Evolutionary conservation across 2,329 filamentous ascomycete genomes (phyloP).

Genomic region (Byssothecium circinans): DNA sequence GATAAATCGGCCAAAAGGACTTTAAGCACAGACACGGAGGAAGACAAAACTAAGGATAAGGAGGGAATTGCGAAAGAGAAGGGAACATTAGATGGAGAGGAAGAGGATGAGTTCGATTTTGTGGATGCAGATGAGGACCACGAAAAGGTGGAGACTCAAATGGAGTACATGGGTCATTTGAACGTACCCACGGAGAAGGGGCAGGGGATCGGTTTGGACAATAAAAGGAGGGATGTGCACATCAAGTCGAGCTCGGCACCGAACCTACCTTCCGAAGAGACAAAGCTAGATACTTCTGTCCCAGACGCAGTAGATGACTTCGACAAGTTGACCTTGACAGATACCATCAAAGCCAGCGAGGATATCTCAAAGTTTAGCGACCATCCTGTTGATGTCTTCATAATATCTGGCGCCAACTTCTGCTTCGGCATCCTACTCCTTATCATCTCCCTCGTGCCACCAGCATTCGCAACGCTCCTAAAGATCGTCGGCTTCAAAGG

Average conservation of each 20-base stretch:
- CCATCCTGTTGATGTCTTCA: slow-evolving; percentile 80
- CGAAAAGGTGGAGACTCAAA: slow-evolving; percentile 50
- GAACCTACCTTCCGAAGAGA: slow-evolving; percentile 21
- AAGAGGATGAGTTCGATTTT: slow-evolving; percentile 53
- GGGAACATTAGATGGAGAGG: slow-evolving; percentile 22
- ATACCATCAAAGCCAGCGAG: slow-evolving; percentile 49
- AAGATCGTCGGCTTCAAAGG: slow-evolving; percentile 90
- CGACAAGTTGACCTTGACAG: slow-evolving; percentile 31
- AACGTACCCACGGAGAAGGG: slow-evolving; percentile 27
- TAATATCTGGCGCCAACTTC: slow-evolving; percentile 85
- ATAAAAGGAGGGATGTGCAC: slow-evolving; percentile 20
- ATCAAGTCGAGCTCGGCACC: slow-evolving; percentile 29
- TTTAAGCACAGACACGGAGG: slow-evolving; percentile 10
- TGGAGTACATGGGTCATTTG: slow-evolving; percentile 52
- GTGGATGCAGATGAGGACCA: slow-evolving; percentile 58
- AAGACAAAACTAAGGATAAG: slow-evolving; percentile 4
- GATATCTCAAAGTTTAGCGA: slow-evolving; percentile 65
- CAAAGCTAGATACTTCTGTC: slow-evolving; percentile 20
- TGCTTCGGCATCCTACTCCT: slow-evolving; percentile 86
- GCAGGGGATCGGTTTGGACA: slow-evolving; percentile 28
- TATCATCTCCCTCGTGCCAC: slow-evolving; percentile 89
- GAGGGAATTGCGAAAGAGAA: slow-evolving; percentile 14
- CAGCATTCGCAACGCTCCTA: slow-evolving; percentile 82
- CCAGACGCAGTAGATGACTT: slow-evolving; percentile 34
- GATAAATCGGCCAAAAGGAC: slow-evolving; percentile 20